Conservation (phyloP, 495 filamentous ascomycete species). For the Tuber umbilicatum region DNA sequence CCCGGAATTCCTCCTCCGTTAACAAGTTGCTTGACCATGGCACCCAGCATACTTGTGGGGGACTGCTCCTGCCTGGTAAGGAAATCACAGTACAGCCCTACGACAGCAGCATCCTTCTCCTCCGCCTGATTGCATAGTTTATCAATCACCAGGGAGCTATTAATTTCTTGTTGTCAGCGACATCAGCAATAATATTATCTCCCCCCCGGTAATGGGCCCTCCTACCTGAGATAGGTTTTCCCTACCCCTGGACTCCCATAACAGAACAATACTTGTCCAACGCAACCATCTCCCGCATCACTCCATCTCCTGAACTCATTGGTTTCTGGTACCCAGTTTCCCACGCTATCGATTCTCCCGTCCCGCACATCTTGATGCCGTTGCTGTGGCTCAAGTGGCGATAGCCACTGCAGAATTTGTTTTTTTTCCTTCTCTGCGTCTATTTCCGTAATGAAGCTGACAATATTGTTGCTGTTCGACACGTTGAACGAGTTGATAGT, state of each 20-base stretch:
- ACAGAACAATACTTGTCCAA: background rate
- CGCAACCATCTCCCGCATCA: background rate
- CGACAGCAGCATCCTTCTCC: background rate
- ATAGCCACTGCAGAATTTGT: background rate
- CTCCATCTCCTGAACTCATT: background rate
- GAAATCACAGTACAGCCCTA: background rate
- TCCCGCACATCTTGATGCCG: background rate
- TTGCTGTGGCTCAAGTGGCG: background rate
- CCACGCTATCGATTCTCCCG: background rate
- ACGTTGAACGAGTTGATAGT: background rate
- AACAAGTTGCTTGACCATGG: background rate
- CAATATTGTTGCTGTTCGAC: background rate
- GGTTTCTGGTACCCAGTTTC: background rate
- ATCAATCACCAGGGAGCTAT: background rate
- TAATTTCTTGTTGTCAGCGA: background rate
- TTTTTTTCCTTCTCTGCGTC: background rate
- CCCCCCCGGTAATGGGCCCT: background rate
- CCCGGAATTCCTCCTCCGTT: background rate
- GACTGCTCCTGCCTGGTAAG: background rate
- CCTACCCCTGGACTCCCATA: background rate
- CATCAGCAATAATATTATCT: too few relatives aligned
- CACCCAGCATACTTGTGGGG: background rate
- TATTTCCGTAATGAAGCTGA: background rate
- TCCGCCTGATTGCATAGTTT: background rate
- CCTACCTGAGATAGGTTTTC: background rate